A percentile compares a stretch with the other conserved stretches of the same genome.
Evolutionary conservation across 78 protist species (phyloP).

Genomic region (Planoprotostelium fungivorum): DNA sequence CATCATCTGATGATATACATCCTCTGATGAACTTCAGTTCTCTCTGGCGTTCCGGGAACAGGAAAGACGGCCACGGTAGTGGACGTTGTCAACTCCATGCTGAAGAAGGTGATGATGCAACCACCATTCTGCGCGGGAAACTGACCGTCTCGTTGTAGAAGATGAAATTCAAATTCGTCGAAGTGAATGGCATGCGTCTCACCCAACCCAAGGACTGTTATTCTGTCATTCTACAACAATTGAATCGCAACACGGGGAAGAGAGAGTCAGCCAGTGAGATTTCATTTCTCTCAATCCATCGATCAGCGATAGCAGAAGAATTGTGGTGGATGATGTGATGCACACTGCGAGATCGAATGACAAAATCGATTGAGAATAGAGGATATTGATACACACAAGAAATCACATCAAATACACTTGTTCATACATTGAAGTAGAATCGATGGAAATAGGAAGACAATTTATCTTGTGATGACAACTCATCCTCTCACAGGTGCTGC

Average conservation of each 20-base stretch:
- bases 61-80: conserved; percentile 80
- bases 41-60: conserved; percentile 80
- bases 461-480: too few relatives aligned
- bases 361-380: too few relatives aligned
- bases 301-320: too few relatives aligned
- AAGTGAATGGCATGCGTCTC: conserved; percentile 33
- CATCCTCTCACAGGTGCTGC: neutral
- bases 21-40: neutral
- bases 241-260: conserved; percentile 6
- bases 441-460: too few relatives aligned
- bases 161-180: conserved; percentile 16
- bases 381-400: too few relatives aligned
- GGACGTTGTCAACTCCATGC: conserved; percentile 48
- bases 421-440: too few relatives aligned
- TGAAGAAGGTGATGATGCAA: too few relatives aligned
- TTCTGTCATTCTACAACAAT: neutral
- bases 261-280: neutral
- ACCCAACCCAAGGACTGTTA: conserved; percentile 10
- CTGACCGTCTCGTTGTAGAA: too few relatives aligned
- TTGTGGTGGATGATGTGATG: too few relatives aligned
- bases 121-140: too few relatives aligned
- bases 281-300: neutral
- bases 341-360: too few relatives aligned
- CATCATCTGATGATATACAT: neutral
- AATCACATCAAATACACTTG: too few relatives aligned